Conservation (phyloP, 2,329 filamentous ascomycete genomes). For the Trichophyton verrucosum region DNA sequence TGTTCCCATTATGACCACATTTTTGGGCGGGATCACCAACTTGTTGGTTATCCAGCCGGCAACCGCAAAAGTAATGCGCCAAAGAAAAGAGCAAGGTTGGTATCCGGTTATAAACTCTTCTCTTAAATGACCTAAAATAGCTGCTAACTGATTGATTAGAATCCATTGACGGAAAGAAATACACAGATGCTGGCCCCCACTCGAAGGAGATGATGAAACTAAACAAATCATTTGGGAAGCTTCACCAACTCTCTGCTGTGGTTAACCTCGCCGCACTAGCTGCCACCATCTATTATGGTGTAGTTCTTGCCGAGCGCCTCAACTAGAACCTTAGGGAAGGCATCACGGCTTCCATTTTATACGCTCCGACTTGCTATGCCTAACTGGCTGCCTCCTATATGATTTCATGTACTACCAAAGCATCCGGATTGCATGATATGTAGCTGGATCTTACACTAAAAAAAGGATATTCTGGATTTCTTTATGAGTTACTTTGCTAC, state of each 20-base stretch:
- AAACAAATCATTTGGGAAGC: slow-evolving; percentile 63
- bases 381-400: background rate
- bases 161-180: slow-evolving; percentile 79
- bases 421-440: no score
- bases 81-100: slow-evolving; percentile 67
- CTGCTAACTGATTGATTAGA: slow-evolving; percentile 36
- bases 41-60: slow-evolving; percentile 58
- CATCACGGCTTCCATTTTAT: background rate
- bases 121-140: background rate
- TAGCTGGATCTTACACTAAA: no score
- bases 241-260: slow-evolving; percentile 72
- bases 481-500: no score
- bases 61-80: slow-evolving; percentile 60
- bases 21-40: slow-evolving; percentile 60
- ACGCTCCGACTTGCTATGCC: background rate
- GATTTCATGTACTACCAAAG: background rate
- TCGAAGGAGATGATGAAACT: slow-evolving; percentile 70
- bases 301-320: slow-evolving; percentile 55
- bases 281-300: slow-evolving; percentile 64
- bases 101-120: slow-evolving; percentile 1
- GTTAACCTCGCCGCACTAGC: slow-evolving; percentile 62
- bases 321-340: slow-evolving; percentile 23
- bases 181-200: slow-evolving; percentile 65
- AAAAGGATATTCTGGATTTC: no score
- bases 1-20: slow-evolving; percentile 56